Percentiles rank a stretch among this genome's conserved stretches.
phyloP scores from a whole-genome alignment of 208 protist species.

The Crithidia brevicula region DNA sequence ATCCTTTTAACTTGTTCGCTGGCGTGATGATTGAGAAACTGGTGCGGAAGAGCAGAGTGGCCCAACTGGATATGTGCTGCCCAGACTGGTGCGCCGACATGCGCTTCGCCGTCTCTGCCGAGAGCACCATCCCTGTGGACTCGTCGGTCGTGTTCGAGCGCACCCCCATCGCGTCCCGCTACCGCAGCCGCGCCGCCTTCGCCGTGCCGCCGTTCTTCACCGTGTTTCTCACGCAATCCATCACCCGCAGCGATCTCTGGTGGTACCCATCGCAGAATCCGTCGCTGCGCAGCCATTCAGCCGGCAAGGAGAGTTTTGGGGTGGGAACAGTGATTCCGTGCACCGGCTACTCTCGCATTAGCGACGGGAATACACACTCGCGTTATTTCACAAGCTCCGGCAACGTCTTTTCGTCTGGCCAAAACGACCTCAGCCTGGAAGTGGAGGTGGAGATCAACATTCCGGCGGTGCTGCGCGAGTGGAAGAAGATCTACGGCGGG shows the following conservation, averaged over 20 bases:
- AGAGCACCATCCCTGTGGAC: slow-evolving; percentile 7
- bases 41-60: slow-evolving; percentile 1
- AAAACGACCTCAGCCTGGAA: background rate
- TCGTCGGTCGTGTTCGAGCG: background rate
- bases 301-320: background rate
- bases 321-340: slow-evolving; percentile 12
- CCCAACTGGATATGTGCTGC: slow-evolving; percentile 33
- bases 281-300: too few relatives aligned
- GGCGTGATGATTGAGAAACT: slow-evolving; percentile 3
- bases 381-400: background rate
- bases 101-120: slow-evolving; percentile 35
- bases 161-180: background rate
- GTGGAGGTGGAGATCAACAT: slow-evolving; percentile 77
- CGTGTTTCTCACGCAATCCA: slow-evolving; percentile 12
- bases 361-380: too few relatives aligned
- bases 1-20: slow-evolving; percentile 8
- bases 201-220: slow-evolving; percentile 24
- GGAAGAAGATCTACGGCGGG: slow-evolving; percentile 33
- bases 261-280: slow-evolving; percentile 21
- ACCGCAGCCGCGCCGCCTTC: slow-evolving; percentile 18
- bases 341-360: too few relatives aligned
- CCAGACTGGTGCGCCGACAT: slow-evolving; percentile 49
- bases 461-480: slow-evolving; percentile 41
- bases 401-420: background rate
- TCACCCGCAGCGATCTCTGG: slow-evolving; percentile 13